phyloP scores from a whole-genome alignment of 495 filamentous ascomycete species.

The Amphirosellinia nigrospora region DNA sequence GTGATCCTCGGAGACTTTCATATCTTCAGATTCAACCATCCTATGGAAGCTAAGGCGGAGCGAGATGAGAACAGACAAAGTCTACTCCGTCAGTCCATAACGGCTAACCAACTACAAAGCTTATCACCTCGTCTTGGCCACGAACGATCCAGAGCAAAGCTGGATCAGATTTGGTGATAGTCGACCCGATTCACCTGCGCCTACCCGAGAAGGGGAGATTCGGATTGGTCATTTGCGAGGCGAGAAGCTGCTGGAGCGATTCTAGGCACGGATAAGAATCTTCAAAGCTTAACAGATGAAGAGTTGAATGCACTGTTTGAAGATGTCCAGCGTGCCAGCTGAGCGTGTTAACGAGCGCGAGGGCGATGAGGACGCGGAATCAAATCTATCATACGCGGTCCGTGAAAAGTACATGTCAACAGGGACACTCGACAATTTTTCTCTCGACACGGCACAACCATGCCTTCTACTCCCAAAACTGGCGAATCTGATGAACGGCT shows the following conservation, averaged over 20 bases:
- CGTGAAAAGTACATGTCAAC: slow-evolving; percentile 97
- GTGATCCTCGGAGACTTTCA: slow-evolving; percentile 98
- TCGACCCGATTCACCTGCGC: slow-evolving; percentile 77
- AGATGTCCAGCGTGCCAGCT: slow-evolving; percentile 86
- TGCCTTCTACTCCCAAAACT: slow-evolving; percentile 87
- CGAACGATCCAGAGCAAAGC: slow-evolving; percentile 78
- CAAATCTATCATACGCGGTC: slow-evolving; percentile 82
- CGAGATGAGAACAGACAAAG: slow-evolving; percentile 78
- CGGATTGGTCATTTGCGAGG: slow-evolving; percentile 95
- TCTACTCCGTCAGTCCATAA: slow-evolving; percentile 85
- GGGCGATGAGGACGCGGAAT: slow-evolving; percentile 87
- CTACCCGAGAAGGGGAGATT: slow-evolving; percentile 75
- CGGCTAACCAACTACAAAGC: slow-evolving; percentile 74
- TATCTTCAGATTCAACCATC: slow-evolving; percentile 98
- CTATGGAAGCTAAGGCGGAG: slow-evolving; percentile 92
- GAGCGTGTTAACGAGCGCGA: slow-evolving; percentile 78
- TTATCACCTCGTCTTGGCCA: slow-evolving; percentile 72
- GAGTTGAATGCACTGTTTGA: slow-evolving; percentile 95
- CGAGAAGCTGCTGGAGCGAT: slow-evolving; percentile 90
- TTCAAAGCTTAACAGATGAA: slow-evolving; percentile 86
- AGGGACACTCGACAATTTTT: slow-evolving; percentile 95
- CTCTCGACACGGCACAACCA: slow-evolving; percentile 88
- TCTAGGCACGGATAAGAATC: slow-evolving; percentile 90
- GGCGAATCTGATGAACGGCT: slow-evolving; percentile 76
- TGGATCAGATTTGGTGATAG: slow-evolving; percentile 70